Base-by-base conservation (phyloP, 208 protist genomes). In the Naegleria lovaniensis region DNA sequence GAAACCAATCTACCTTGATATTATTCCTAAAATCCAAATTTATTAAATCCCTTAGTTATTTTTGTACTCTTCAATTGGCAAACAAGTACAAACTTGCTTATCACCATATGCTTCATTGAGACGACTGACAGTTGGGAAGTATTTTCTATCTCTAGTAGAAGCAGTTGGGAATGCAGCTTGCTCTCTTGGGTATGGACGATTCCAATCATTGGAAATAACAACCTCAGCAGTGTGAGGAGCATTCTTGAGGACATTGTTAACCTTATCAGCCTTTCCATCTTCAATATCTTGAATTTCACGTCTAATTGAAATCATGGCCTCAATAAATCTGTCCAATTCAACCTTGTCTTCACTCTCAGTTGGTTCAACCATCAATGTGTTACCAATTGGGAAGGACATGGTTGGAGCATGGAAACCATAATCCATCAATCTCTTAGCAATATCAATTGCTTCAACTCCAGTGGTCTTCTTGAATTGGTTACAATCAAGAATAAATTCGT, bases 401-500 rank as follows among this genome's bases (percentile, higher is more conserved):
- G 98, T 99, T 13, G 98, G 98, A 29, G 97, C 95, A 93, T 99
- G 98, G 96, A 99, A 98, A 52, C 96, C 96, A 92, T 98, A 99
- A 94, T 99, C 98, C 94, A 98, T 97, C 36, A 99, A 94, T 25
- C 98, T 95, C 96, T 99, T 99, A 79, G 98, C 97, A 51, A 99
- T 95, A 93, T 99, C 98, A 90, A 97, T 96, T 38, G 96, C 98
- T 90, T 97, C 94, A 55, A 99, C 95, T 91, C 97, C 95, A 15
- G 95, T 92, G n/a, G 92, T 95, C 90, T 96, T 96, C 92, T 98
- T 98, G 93, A 99, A 98, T 13, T 93, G 94, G 38, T 96, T 95
- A 0, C 98, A 59, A 93, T 99, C 98, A 39, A 99, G 83, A 91
- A 99, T 99, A 94, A 99, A 99, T 94, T 99, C 98, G 91, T 99